phyloP scores from a whole-genome alignment of 108 stramenopile species.

The Skeletonema grethae region DNA sequence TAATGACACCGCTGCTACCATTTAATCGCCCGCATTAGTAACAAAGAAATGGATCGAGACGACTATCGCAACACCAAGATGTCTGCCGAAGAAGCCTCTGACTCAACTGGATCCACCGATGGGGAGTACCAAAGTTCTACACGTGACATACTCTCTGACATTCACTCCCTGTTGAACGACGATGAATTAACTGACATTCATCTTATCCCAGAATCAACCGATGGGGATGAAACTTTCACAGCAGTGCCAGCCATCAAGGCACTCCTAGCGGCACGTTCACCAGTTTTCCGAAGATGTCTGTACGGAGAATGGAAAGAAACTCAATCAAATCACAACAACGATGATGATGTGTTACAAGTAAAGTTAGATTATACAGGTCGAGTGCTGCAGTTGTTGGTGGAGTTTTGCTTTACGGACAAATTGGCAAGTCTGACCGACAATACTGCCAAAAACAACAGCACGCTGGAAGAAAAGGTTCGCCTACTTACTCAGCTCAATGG shows the following conservation, averaged over 20 bases:
- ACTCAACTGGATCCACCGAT: not conserved
- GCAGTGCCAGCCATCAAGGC: slow-evolving; percentile 41
- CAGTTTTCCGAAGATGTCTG: slow-evolving; percentile 48
- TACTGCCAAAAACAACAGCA: not conserved
- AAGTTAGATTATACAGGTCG: slow-evolving; percentile 40
- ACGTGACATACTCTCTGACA: slow-evolving; percentile 25
- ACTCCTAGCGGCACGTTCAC: slow-evolving; percentile 46
- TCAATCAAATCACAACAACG: not conserved
- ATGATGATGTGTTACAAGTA: slow-evolving; percentile 28
- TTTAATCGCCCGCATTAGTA: not conserved
- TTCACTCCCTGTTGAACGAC: slow-evolving; percentile 31
- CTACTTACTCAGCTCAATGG: slow-evolving; percentile 34
- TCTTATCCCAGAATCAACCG: slow-evolving; percentile 16
- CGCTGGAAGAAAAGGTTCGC: slow-evolving; percentile 20
- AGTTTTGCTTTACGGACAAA: slow-evolving; percentile 53
- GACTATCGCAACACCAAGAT: not conserved
- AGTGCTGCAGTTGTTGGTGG: slow-evolving; percentile 49
- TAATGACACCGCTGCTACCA: no score
- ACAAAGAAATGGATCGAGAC: not conserved
- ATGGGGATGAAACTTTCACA: slow-evolving; percentile 1
- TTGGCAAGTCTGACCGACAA: slow-evolving; percentile 18
- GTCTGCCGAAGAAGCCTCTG: not conserved
- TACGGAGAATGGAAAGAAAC: slow-evolving; percentile 48
- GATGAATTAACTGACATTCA: slow-evolving; percentile 26
- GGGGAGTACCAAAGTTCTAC: not conserved